phyloP scores from a whole-genome alignment of 2,329 filamentous ascomycete genomes.

The Exophiala spinifera region DNA sequence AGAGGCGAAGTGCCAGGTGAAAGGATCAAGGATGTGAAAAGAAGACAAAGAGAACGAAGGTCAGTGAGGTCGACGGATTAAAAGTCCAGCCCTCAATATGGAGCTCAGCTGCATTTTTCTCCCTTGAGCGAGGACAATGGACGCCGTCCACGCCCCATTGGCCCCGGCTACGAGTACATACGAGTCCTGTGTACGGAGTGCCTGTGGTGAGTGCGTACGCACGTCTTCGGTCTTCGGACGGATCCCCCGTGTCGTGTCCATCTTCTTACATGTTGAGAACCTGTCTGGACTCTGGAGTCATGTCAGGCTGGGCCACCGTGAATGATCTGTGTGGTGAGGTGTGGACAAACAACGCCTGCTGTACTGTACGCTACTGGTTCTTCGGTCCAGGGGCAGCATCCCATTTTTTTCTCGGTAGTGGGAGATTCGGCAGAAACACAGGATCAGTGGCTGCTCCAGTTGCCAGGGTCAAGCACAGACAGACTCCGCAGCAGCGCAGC shows the following conservation, averaged over 20 bases:
- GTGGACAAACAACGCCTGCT: too few species aligned
- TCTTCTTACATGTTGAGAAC: conserved; percentile 13
- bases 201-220: too few species aligned
- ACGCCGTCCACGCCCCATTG: too few species aligned
- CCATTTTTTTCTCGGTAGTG: background rate
- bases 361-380: too few species aligned
- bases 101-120: background rate
- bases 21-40: conserved; percentile 13
- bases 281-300: conserved; percentile 2
- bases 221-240: too few species aligned
- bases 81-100: background rate
- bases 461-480: background rate
- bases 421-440: conserved; percentile 23
- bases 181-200: too few species aligned
- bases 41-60: conserved; percentile 5
- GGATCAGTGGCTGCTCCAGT: conserved; percentile 4
- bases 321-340: background rate
- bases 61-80: background rate
- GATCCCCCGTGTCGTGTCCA: background rate
- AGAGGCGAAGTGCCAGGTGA: conserved; percentile 3
- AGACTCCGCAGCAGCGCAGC: background rate
- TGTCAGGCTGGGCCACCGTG: background rate
- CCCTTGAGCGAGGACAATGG: conserved; percentile 3
- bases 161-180: background rate
- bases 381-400: too few species aligned